phyloP scores from a whole-genome alignment of 495 filamentous ascomycete genomes.

The Aspergillus funiculosus region DNA sequence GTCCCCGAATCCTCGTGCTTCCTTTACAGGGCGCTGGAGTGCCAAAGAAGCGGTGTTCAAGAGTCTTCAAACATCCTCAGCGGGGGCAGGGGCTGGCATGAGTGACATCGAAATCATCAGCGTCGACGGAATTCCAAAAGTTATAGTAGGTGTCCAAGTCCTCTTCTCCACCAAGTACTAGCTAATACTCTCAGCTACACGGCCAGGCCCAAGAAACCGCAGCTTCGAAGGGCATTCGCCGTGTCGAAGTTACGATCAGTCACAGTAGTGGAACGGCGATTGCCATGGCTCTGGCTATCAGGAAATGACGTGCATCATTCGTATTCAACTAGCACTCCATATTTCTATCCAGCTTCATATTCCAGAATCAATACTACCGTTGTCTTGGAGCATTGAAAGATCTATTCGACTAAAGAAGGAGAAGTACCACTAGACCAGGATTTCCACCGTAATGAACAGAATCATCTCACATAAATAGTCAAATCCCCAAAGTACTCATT shows the following conservation, averaged over 20 bases:
- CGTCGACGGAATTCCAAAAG: slow-evolving; percentile 33
- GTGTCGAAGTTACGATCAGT: slow-evolving; percentile 20
- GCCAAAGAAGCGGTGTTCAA: slow-evolving; percentile 99
- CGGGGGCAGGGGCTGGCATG: slow-evolving; percentile 79
- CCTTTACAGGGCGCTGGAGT: slow-evolving; percentile 89
- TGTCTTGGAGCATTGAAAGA: too few relatives aligned
- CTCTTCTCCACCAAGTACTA: neutral
- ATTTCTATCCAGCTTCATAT: slow-evolving; percentile 4
- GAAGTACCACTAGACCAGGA: too few relatives aligned
- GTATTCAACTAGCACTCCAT: too few relatives aligned
- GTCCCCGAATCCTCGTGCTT: slow-evolving; percentile 68
- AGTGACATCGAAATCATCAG: slow-evolving; percentile 88
- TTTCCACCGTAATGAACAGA: too few relatives aligned
- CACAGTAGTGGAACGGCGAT: slow-evolving; percentile 16
- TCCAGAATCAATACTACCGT: neutral
- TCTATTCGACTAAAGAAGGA: too few relatives aligned
- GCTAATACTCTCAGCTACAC: slow-evolving; percentile 14
- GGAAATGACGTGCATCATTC: too few relatives aligned
- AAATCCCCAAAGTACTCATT: slow-evolving; percentile 25
- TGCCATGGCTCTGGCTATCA: slow-evolving; percentile 17
- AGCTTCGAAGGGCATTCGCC: slow-evolving; percentile 10
- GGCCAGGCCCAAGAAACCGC: slow-evolving; percentile 17
- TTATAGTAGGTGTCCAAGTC: slow-evolving; percentile 10
- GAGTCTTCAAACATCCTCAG: slow-evolving; percentile 55
- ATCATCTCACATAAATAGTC: slow-evolving; percentile 20